Conservation (phyloP, 2,329 filamentous ascomycete genomes). For the Colletotrichum nymphaeae region DNA sequence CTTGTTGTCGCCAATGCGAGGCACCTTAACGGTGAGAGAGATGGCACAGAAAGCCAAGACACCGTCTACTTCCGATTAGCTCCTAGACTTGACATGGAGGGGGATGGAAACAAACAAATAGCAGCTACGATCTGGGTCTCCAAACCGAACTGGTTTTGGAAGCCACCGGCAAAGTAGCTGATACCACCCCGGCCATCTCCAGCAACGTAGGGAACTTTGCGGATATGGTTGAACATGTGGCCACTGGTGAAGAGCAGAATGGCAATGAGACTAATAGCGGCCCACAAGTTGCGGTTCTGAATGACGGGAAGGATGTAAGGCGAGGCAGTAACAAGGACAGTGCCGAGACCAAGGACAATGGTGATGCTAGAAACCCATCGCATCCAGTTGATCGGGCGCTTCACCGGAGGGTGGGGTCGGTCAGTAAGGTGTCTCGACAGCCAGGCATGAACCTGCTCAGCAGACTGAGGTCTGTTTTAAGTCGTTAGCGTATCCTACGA, state of each 20-base stretch:
- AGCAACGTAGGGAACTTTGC: constrained; percentile 92
- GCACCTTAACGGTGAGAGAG: constrained; percentile 90
- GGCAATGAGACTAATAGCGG: constrained; percentile 85
- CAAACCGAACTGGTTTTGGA: constrained; percentile 92
- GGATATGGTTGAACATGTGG: constrained; percentile 99
- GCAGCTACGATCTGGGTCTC: constrained; percentile 96
- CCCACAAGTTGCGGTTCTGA: constrained; percentile 94
- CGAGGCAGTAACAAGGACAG: constrained; percentile 76
- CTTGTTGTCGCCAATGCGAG: constrained; percentile 82
- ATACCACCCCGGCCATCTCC: constrained; percentile 88
- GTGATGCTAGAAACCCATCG: constrained; percentile 77
- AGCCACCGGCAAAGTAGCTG: constrained; percentile 89
- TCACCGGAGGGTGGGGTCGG: constrained; percentile 80
- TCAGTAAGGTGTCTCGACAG: constrained; percentile 82
- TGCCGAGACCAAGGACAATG: constrained; percentile 75
- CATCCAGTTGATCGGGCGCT: constrained; percentile 88
- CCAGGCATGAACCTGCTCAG: constrained; percentile 85
- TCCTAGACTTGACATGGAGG: constrained; percentile 30
- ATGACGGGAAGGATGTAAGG: constrained; percentile 85
- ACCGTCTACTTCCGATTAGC: constrained; percentile 65
- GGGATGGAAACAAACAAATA: constrained; percentile 77
- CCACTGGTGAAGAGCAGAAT: constrained; percentile 95
- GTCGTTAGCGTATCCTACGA: constrained; percentile 16
- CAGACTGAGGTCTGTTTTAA: constrained; percentile 71
- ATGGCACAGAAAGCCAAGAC: constrained; percentile 91